phyloP scores from a whole-genome alignment of 2,329 filamentous ascomycete genomes.

The Chaetomium sp. region DNA sequence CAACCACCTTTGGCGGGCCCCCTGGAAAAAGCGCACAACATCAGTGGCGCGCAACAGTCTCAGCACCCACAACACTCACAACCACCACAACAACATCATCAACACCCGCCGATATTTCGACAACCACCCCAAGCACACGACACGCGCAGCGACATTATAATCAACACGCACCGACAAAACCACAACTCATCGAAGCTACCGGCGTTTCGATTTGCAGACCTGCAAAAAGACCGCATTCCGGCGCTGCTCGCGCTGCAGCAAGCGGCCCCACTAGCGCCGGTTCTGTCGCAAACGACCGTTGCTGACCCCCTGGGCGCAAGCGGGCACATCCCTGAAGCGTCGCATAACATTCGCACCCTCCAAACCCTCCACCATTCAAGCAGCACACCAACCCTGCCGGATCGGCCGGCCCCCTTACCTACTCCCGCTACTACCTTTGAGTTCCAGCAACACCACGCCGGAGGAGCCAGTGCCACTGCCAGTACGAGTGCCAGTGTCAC shows the following conservation, averaged over 20 bases:
- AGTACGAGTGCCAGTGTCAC: too few species aligned
- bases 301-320: constrained; percentile 13
- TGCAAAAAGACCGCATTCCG: constrained; percentile 33
- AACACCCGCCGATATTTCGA: background rate
- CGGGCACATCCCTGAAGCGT: constrained; percentile 22
- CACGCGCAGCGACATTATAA: constrained; percentile 17
- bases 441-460: constrained; percentile 15
- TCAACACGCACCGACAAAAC: constrained; percentile 45
- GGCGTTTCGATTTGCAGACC: constrained; percentile 48
- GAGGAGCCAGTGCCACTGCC: background rate
- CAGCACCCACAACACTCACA: constrained; percentile 5
- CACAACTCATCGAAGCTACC: constrained; percentile 52
- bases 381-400: constrained; percentile 19
- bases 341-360: constrained; percentile 16
- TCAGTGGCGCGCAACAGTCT: constrained; percentile 2
- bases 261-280: constrained; percentile 35
- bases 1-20: background rate
- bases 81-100: constrained; percentile 11
- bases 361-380: constrained; percentile 16
- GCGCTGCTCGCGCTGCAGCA: constrained; percentile 30
- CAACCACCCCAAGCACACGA: background rate
- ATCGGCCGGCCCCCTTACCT: constrained; percentile 8
- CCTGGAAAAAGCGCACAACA: constrained; percentile 2
- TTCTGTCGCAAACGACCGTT: constrained; percentile 29
- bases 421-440: constrained; percentile 6